These are phyloP conservation scores for Berkeleyomyces basicola DNA, from an alignment of 2,329 filamentous ascomycete species.

Conservation along the genomic window DNA sequence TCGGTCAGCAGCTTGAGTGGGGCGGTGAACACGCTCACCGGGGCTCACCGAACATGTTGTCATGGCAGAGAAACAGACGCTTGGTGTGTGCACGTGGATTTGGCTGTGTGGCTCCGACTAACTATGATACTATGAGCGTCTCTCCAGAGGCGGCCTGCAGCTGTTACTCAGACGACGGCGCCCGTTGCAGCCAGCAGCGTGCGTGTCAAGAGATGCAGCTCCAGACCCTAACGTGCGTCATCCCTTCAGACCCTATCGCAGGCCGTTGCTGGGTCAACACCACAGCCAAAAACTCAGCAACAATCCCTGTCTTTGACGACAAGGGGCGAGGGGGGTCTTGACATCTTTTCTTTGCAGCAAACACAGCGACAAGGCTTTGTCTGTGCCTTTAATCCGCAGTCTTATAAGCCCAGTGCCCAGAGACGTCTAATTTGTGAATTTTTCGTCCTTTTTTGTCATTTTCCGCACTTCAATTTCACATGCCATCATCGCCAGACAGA, in stretches of 20 bases:
- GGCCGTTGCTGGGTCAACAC: constrained; percentile 9
- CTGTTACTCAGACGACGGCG: background rate
- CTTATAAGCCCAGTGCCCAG: background rate
- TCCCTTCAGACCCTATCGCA: background rate
- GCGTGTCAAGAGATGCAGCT: background rate
- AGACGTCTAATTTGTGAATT: background rate
- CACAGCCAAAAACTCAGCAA: constrained; percentile 7
- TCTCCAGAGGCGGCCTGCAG: background rate
- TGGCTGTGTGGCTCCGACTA: too few species aligned
- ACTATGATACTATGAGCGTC: too few species aligned
- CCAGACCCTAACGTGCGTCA: background rate
- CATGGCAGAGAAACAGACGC: too few species aligned
- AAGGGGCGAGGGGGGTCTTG: background rate
- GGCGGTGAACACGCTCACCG: background rate
- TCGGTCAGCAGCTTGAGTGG: background rate
- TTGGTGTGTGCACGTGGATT: too few species aligned
- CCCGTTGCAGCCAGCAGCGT: background rate
- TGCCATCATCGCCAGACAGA: background rate
- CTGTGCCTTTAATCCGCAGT: background rate
- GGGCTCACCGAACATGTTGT: background rate
- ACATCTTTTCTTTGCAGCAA: background rate
- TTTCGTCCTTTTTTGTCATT: background rate
- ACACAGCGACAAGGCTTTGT: background rate
- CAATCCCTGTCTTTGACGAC: constrained; percentile 1
- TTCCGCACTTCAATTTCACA: background rate